A percentile compares a stretch with the other conserved stretches of the same genome.
Conservation (phyloP, 805 yeast species). For the Lipomyces yamanashiensis region DNA sequence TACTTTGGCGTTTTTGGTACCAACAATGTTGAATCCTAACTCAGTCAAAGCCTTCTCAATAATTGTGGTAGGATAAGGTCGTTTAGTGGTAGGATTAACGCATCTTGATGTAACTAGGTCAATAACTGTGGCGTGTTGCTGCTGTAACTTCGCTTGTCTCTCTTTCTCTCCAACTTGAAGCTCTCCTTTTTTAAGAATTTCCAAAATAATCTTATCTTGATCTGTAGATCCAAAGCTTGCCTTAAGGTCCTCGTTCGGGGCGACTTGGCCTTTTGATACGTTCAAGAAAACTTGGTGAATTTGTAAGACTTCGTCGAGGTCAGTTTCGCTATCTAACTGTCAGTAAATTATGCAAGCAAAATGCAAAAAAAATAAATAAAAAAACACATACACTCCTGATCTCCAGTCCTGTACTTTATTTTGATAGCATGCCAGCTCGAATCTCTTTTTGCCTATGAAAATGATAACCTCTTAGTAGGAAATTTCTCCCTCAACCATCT, state of each 20-base stretch:
- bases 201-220: constrained; percentile 72
- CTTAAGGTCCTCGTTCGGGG: constrained; percentile 80
- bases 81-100: constrained; percentile 84
- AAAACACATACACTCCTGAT: constrained; percentile 56
- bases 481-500: no score
- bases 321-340: constrained; percentile 63
- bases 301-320: constrained; percentile 92
- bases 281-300: constrained; percentile 92
- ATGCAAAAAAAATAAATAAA: background rate
- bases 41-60: constrained; percentile 77
- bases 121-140: constrained; percentile 79
- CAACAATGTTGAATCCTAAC: constrained; percentile 75
- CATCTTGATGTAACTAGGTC: constrained; percentile 87
- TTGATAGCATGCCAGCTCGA: constrained; percentile 95
- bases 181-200: constrained; percentile 88
- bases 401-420: constrained; percentile 97
- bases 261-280: constrained; percentile 93
- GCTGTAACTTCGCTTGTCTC: constrained; percentile 72
- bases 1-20: constrained; percentile 75
- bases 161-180: constrained; percentile 94
- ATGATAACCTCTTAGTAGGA: background rate
- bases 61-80: constrained; percentile 93
- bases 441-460: constrained; percentile 65
- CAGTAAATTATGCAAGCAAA: no score
- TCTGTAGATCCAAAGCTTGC: constrained; percentile 77